phyloP scores from a whole-genome alignment of 805 yeast species.

The Zygotorulaspora danielsina region DNA sequence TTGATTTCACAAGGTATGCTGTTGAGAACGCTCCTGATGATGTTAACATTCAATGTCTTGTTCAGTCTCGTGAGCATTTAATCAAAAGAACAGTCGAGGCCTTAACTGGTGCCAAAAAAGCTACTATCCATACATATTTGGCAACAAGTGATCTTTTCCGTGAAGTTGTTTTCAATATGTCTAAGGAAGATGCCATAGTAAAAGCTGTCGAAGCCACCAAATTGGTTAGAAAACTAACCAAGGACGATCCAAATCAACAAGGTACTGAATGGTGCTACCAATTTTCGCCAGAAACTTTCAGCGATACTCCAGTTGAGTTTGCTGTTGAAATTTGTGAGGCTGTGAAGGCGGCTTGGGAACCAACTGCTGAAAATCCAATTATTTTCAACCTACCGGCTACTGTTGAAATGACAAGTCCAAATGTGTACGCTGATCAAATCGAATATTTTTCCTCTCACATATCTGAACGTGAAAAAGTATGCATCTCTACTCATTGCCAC shows the following conservation, averaged over 20 bases:
- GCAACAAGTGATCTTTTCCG: constrained; percentile 75
- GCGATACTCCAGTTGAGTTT: constrained; percentile 69
- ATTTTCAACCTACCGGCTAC: constrained; percentile 79
- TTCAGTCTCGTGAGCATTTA: constrained; percentile 72
- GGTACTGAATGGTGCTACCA: constrained; percentile 68
- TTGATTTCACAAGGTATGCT: constrained; percentile 75
- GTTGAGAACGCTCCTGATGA: constrained; percentile 76
- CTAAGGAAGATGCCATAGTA: constrained; percentile 59
- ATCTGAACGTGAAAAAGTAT: constrained; percentile 64
- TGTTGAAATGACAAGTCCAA: constrained; percentile 72
- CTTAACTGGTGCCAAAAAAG: constrained; percentile 66
- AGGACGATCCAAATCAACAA: constrained; percentile 63
- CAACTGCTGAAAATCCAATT: constrained; percentile 67
- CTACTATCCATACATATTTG: constrained; percentile 66
- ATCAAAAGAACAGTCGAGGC: constrained; percentile 72
- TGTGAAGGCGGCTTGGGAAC: constrained; percentile 74
- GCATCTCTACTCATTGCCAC: constrained; percentile 70
- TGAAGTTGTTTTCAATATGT: constrained; percentile 70
- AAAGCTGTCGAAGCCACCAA: constrained; percentile 70
- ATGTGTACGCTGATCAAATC: constrained; percentile 74
- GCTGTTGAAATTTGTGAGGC: constrained; percentile 77
- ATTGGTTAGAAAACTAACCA: constrained; percentile 62
- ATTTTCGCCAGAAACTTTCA: constrained; percentile 75
- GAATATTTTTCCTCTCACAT: constrained; percentile 69
- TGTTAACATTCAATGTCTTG: constrained; percentile 66